Conservation (phyloP, 176 grass and related monocot genomes). For the Ananas comosus region DNA sequence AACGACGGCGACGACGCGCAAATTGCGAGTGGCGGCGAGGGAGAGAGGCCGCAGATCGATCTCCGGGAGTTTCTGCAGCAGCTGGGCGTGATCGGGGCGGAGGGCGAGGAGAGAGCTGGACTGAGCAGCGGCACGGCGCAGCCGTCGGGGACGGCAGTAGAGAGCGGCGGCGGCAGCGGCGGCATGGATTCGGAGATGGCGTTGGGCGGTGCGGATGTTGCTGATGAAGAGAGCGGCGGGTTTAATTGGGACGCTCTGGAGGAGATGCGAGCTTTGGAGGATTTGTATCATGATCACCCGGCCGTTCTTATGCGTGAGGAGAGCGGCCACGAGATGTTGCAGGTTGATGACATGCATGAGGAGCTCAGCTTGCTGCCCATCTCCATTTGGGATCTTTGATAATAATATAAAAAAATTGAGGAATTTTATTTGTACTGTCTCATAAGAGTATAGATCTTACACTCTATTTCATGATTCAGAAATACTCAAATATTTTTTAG, state of each 20-base stretch:
- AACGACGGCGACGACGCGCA: background rate
- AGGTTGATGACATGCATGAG: conserved; percentile 71
- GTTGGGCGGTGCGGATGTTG: background rate
- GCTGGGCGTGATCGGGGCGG: conserved; percentile 72
- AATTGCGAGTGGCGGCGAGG: too few relatives aligned
- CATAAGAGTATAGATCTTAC: too few relatives aligned
- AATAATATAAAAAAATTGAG: too few relatives aligned
- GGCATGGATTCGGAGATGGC: conserved; percentile 19
- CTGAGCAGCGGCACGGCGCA: background rate
- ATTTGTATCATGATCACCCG: conserved; percentile 2
- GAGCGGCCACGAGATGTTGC: conserved; percentile 1
- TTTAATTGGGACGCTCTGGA: conserved; percentile 92
- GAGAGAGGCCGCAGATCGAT: conserved; percentile 84
- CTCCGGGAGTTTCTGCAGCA: conserved; percentile 97
- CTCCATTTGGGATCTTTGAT: conserved; percentile 81
- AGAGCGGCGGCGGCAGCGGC: conserved; percentile 5
- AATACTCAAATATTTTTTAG: too few relatives aligned
- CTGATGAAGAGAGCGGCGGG: conserved; percentile 24
- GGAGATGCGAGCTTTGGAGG: conserved; percentile 57
- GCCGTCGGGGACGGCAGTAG: background rate
- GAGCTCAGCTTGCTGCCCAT: conserved; percentile 74
- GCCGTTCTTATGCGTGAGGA: conserved; percentile 25
- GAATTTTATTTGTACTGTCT: too few relatives aligned
- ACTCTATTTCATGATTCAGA: too few relatives aligned
- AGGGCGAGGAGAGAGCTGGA: background rate